Base-by-base conservation (phyloP, 345 rosid species). In the Sisymbrium irio region DNA sequence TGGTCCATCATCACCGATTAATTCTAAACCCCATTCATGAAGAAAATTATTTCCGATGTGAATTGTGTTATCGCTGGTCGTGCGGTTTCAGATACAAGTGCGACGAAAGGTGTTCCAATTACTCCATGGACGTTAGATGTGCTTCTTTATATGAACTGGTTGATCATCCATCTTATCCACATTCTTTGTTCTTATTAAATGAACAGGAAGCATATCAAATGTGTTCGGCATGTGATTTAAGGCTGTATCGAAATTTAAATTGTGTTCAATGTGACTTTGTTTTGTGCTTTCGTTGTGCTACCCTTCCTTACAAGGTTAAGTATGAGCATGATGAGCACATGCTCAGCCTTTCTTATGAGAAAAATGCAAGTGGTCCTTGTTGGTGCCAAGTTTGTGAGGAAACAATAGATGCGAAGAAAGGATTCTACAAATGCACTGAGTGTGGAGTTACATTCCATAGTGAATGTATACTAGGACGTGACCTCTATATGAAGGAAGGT, bases 311-410 rank as follows among this genome's bases (percentile, higher is more conserved):
- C 57, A 51, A 51, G 57, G 15, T 25, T 22, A 51, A 12, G 57
- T 6, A 12, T 51, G 57, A 51, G 33, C 57, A 51, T 51, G 57
- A 51, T 51, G 57, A 51, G 57, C 57, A 51, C 25, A 25, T 22
- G 33, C 57, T 51, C 7, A 25, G 33, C 9, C 57, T 51, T 51
- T 22, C 57, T 25, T 51, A 51, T 25, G 57, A 25, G 17, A 51
- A 51, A 27, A 53, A 11, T 53, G 58, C 10, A 12, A 53, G 2
- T 13, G 5, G 5, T 25, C 35, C 35, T 53, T 53, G 4, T 27
- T 53, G 58, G 58, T 53, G 58, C 35, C 58, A 53, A 53, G 25
- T 53, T 13, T 53, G 58, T 27, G 58, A 53, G 35, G 35, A 53
- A 14, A 53, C 35, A 27, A 27, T 36, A 27, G 10, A 53, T 53